phyloP scores from a whole-genome alignment of 805 yeast species.

The Wickerhamomyces pijperi region DNA sequence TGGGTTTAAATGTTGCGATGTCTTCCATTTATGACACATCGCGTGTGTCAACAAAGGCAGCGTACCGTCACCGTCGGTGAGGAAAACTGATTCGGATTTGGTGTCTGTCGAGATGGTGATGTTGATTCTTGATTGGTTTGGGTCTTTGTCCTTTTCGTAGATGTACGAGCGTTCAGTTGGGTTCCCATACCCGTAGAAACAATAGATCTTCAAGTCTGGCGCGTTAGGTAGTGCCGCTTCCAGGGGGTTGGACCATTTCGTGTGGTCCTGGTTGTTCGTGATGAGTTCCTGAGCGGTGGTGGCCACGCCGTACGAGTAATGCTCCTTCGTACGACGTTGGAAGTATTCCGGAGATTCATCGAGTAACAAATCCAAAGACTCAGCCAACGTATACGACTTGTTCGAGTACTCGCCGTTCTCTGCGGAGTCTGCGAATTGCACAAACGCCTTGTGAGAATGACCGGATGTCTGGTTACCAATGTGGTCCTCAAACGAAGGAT shows the following conservation, averaged over 20 bases:
- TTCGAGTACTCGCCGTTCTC: constrained; percentile 30
- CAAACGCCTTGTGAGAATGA: constrained; percentile 58
- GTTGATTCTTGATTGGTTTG: constrained; percentile 40
- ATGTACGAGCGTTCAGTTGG: constrained; percentile 91
- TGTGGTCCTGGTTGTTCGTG: constrained; percentile 56
- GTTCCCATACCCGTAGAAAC: constrained; percentile 94
- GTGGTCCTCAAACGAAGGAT: constrained; percentile 62
- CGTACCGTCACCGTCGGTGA: constrained; percentile 96
- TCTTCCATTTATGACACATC: constrained; percentile 88
- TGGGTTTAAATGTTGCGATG: constrained; percentile 67
- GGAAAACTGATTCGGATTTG: constrained; percentile 47
- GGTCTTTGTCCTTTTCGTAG: constrained; percentile 60
- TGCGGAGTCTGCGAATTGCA: constrained; percentile 51
- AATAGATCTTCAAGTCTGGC: constrained; percentile 79
- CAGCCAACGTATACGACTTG: constrained; percentile 50
- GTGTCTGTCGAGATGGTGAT: constrained; percentile 57
- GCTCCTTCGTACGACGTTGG: constrained; percentile 45
- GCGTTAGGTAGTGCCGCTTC: constrained; percentile 90
- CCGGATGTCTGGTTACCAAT: constrained; percentile 15
- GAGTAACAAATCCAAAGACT: constrained; percentile 55
- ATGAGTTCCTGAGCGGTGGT: constrained; percentile 44
- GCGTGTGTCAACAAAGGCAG: constrained; percentile 78
- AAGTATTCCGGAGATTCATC: constrained; percentile 73
- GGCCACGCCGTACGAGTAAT: constrained; percentile 76
- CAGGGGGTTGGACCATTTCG: constrained; percentile 89